These are phyloP conservation scores for Hondaea fermentalgiana DNA, from an alignment of 108 stramenopile species.

Conservation along the genomic window DNA sequence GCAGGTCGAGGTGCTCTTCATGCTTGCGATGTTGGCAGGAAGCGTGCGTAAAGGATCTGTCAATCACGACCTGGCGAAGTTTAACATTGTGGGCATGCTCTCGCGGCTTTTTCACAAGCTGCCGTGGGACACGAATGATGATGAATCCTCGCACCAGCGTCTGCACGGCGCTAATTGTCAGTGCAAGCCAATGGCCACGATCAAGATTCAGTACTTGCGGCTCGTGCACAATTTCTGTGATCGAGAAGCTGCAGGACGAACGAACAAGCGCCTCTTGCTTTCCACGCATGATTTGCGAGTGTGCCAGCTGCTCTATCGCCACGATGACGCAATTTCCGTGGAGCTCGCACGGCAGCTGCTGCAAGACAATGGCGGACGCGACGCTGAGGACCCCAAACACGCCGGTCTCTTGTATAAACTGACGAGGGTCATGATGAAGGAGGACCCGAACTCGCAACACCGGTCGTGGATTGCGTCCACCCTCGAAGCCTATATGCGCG, in stretches of 20 bases:
- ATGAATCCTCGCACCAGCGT: neutral
- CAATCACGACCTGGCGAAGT: neutral
- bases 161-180: conserved; percentile 55
- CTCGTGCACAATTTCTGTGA: conserved; percentile 78
- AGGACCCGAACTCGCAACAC: conserved; percentile 66
- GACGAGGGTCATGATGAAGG: conserved; percentile 52
- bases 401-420: conserved; percentile 63
- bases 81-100: neutral
- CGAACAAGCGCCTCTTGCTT: neutral
- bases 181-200: conserved; percentile 71
- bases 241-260: conserved; percentile 34
- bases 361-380: neutral
- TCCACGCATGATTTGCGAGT: neutral
- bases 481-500: conserved; percentile 71
- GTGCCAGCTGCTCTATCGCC: neutral
- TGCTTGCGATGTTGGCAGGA: neutral
- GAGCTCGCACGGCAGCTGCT: neutral
- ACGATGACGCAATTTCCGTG: conserved; percentile 27
- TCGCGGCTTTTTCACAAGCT: neutral
- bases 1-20: neutral
- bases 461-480: conserved; percentile 79
- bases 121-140: neutral
- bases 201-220: conserved; percentile 72
- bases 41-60: neutral
- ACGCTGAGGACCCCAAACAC: neutral